Evolutionary conservation across 495 filamentous ascomycete species (phyloP), one percentile per base, ranked within the genome.

Genomic region (Penicillium soppii): DNA sequence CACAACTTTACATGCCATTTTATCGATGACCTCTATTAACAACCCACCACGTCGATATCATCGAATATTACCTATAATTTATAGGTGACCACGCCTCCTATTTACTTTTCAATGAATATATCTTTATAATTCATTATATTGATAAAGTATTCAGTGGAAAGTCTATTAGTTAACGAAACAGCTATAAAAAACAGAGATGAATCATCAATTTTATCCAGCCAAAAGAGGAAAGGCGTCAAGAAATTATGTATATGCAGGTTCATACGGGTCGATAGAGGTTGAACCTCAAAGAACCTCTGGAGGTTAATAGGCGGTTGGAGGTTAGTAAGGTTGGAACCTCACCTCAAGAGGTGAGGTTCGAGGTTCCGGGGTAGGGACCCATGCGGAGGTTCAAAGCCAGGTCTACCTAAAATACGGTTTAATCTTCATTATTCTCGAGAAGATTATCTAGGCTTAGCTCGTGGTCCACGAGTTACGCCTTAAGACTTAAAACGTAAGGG

Each of bases 351-450:
- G 26, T 5, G 10, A 29, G 26, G 26, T 29, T 29, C 26, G 26
- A 5, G 26, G 26, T 5, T 29, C 26, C 26, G 26, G 26, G 26
- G 26, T 29, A 5, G 26, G 26, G 5, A 29, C 26, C 26, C 26
- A 29, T 29, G 26, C 26, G 26, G 26, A 29, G 26, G 26, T 5
- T 29, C 26, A 10, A 5, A 5, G 26, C 26, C 26, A 29, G 26
- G 26, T 29, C 26, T 29, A 29, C n/a, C n/a, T n/a, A n/a, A n/a
- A n/a, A n/a, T 37, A 37, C n/a, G n/a, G n/a, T n/a, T n/a, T n/a
- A n/a, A n/a, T n/a, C 32, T 5, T 51, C 38, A 29, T 25, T 22
- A 16, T 54, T 42, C 29, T 54, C 33, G 37, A 58, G 45, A 51
- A 58, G 41, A 37, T n/a, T 13, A 43, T 54, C 50, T 33, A 58